Percentiles rank a stretch among this genome's conserved stretches.
Evolutionary conservation across 148 eudicot genomes (phyloP).

Genomic region (Salicornia ramosissima): DNA sequence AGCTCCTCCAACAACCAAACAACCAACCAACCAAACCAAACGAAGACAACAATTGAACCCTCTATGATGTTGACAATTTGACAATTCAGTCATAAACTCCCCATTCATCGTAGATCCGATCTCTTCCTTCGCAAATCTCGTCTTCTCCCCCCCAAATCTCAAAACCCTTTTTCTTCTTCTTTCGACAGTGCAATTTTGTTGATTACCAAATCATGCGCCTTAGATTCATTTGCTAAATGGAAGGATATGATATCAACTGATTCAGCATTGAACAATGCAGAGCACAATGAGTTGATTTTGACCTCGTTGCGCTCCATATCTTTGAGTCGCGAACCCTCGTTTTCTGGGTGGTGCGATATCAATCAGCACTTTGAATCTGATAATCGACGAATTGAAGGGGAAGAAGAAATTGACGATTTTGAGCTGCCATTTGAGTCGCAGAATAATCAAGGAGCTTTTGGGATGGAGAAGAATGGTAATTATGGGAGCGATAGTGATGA

Average conservation of each 20-base stretch:
- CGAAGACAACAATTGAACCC: conserved; percentile 1
- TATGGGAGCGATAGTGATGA: conserved; percentile 33
- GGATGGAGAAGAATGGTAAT: conserved; percentile 21
- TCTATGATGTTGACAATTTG: neutral
- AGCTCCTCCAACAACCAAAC: conserved; percentile 1
- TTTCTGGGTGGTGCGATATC: conserved; percentile 18
- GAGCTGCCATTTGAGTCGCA: too few species aligned
- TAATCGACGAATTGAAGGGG: conserved; percentile 1
- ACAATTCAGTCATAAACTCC: neutral
- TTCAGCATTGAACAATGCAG: conserved; percentile 3
- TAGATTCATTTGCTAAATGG: too few species aligned
- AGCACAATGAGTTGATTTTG: conserved; percentile 3
- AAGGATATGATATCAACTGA: too few species aligned
- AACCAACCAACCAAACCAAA: neutral
- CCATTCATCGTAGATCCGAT: conserved; percentile 8
- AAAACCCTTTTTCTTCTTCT: neutral
- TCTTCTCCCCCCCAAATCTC: neutral
- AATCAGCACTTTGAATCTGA: neutral
- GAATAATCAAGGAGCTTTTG: neutral
- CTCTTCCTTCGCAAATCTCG: neutral
- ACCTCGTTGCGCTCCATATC: neutral
- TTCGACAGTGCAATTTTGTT: too few species aligned
- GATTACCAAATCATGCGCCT: too few species aligned
- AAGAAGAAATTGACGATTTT: conserved; percentile 26
- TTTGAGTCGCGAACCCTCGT: neutral